Evolutionary conservation across 305 asterid species (phyloP).

Genomic region (Fraxinus albicans): DNA sequence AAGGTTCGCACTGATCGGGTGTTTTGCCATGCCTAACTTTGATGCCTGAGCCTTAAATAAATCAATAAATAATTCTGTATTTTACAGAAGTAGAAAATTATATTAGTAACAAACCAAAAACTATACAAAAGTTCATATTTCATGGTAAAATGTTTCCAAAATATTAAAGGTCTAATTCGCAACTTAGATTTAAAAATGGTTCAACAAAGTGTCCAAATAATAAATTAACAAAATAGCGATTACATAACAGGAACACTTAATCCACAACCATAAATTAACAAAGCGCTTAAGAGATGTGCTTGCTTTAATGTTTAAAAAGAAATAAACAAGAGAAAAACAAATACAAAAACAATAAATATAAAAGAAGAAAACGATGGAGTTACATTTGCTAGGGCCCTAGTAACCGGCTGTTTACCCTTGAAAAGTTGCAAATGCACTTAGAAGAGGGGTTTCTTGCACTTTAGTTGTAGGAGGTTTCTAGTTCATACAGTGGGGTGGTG

Average conservation of each 20-base stretch:
- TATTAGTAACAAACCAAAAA: background rate
- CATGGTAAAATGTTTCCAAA: background rate
- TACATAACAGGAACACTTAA: background rate
- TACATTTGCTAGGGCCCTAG: background rate
- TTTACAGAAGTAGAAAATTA: background rate
- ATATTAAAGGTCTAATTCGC: background rate
- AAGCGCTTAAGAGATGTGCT: too few relatives aligned
- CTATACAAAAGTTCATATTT: background rate
- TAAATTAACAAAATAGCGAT: too few relatives aligned
- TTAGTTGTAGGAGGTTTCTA: background rate
- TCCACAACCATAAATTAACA: background rate
- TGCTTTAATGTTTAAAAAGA: background rate
- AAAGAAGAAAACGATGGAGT: background rate
- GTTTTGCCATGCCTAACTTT: background rate
- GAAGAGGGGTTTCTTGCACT: background rate
- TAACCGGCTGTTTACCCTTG: background rate
- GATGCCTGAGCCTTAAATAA: background rate
- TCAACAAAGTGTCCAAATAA: background rate
- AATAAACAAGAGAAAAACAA: background rate
- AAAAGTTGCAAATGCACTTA: background rate
- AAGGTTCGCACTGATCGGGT: too few relatives aligned
- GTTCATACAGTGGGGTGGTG: background rate
- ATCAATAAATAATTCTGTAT: background rate
- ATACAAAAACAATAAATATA: background rate
- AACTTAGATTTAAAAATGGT: background rate